Base-by-base conservation (phyloP, 2,329 filamentous ascomycete species). In the Pestalotiopsis sp. region DNA sequence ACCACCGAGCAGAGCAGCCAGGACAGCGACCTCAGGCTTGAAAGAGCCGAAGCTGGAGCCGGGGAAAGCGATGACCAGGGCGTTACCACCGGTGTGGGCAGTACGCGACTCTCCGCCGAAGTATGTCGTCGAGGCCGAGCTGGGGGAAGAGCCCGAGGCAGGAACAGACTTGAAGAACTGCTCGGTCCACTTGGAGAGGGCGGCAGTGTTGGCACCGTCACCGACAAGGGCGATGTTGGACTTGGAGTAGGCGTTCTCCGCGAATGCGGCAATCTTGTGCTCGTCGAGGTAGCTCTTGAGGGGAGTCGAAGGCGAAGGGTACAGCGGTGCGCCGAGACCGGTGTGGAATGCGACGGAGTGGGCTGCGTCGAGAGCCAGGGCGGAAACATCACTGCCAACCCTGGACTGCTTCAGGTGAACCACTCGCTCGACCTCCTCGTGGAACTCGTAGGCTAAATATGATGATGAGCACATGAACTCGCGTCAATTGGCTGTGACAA, bases 101-200 rank as follows among this genome's bases (percentile, higher is more conserved):
- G 93, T 92, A 75, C 96, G 93, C 86, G 97, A 93, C 87, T 99
- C 94, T 79, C 96, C 97, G 81, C 96, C 96, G 78, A 90, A 93
- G 90, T 98, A 99, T 83, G 95, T 96, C 79, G 90, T 88, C 72
- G 92, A 86, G 73, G 89, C 82, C 71, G 85, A 84, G 79, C 89
- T 87, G 72, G 92, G 83, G 76, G 86, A 83, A 77, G 82, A 81
- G 71, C 87, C 79, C 72, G 86, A 81, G 74, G 85, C 80, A 69
- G 91, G 87, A 64, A 92, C 86, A 69, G 87, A 86, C 80, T 90
- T 90, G 87, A 99, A 98, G 88, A 98, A 98, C 79, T 97, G 90
- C 78, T 91, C 90, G 72, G 97, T 91, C 95, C 95, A 98, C 85
- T 96, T 97, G 77, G 88, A 88, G 73, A 98, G 85, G 71, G 93